Percentiles rank a stretch among this genome's conserved stretches.
Evolutionary conservation across 768 basidiomycete genomes (phyloP).

Genomic region (Lactarius pseudohatsudake): DNA sequence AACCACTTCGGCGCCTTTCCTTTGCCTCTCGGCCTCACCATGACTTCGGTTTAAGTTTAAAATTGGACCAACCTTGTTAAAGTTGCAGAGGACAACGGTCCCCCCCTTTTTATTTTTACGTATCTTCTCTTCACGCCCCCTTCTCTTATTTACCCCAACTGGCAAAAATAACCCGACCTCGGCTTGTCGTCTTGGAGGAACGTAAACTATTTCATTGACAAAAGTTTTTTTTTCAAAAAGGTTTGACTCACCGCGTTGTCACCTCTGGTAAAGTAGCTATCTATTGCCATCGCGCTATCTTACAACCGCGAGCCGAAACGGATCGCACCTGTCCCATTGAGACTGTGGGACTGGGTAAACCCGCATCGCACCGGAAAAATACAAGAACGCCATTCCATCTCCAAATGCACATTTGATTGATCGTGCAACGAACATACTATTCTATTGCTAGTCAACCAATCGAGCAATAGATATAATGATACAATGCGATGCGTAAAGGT

Average conservation of each 20-base stretch:
- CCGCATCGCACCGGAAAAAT: background rate
- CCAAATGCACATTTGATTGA: conserved; percentile 13
- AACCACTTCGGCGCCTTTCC: background rate
- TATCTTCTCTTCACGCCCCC: background rate
- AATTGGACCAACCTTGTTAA: background rate
- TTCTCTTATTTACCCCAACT: background rate
- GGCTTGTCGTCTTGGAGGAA: background rate
- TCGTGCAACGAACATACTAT: conserved; percentile 1
- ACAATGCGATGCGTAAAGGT: conserved; percentile 19
- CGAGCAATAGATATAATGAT: conserved; percentile 27
- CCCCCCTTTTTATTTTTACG: background rate
- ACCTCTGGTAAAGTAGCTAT: background rate
- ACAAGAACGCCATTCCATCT: background rate
- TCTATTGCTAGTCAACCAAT: conserved; percentile 20
- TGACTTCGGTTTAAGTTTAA: background rate
- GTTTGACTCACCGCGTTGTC: background rate
- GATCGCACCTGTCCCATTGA: background rate
- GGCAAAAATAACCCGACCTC: background rate
- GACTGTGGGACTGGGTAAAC: background rate
- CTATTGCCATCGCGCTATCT: background rate
- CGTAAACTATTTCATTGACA: background rate
- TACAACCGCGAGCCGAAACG: background rate
- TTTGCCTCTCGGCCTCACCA: background rate
- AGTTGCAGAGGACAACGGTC: background rate
- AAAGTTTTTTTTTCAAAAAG: background rate